Evolutionary conservation across 2,329 filamentous ascomycete genomes (phyloP), one percentile per base, ranked within the genome.

Genomic region (Alternaria incomplexa): DNA sequence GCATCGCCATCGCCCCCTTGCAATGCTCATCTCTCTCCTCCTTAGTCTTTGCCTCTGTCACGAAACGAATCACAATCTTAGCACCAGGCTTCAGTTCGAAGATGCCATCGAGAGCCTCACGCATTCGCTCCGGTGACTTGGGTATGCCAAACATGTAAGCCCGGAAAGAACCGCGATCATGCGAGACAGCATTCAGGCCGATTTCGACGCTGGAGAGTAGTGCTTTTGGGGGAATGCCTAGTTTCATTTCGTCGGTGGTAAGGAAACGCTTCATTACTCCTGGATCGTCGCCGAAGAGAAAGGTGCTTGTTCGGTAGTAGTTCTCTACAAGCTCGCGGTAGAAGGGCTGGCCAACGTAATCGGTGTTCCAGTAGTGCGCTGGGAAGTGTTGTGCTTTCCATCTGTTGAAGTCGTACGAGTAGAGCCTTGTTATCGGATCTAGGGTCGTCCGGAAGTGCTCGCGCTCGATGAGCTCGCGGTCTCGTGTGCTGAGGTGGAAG

Each of bases 321-420:
- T 65, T 69, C 6, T 72, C 65, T 2, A 61, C 56, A 3, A 73
- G 54, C 44, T 73, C 70, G 4, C 46, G 58, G 13, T 63, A 57
- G 5, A 71, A 67, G 0, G 30, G 32, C 1, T 45, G 5, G 0
- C 63, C 58, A 0, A 69, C 64, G 17, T 67, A 69, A 0, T 58
- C 32, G 2, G 45, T 43, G 10, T 61, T 36, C 69, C 70, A 72
- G 52, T 65, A 72, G 45, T 72, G 66, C 22, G 65, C 61, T 0
- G 69, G 68, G 11, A 69, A 70, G 17, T 71, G 67, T 9, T 57
- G 43, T 1, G 54, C 46, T 58, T 69, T 73, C 70, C 68, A 72
- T 23, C 66, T 64, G 12, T 58, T 52, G n/a, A 57, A 51, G 22
- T 73, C 57, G 43, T 67, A 62, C 0, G 66, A 67, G 58, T 70